Percentiles rank a stretch among this genome's conserved stretches.
These are phyloP conservation scores for Moniliella sp. DNA, from an alignment of 1,284 basidiomycete species.

Conservation along the genomic window DNA sequence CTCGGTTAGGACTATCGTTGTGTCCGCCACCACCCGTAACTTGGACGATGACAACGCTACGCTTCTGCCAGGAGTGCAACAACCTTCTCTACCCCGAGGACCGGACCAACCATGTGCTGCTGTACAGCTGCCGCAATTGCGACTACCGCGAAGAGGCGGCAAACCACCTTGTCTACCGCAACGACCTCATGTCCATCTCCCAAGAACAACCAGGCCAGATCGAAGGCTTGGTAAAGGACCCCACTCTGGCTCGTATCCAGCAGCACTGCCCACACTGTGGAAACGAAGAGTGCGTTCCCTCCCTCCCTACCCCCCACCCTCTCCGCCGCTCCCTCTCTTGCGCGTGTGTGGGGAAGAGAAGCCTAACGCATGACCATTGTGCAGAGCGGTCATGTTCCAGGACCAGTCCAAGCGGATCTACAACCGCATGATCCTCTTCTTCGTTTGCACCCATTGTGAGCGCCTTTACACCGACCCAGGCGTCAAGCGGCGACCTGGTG, in stretches of 20 bases:
- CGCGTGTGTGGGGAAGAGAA: conserved; percentile 16
- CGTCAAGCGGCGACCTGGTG: no score
- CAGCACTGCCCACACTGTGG: conserved; percentile 8
- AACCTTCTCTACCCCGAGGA: no score
- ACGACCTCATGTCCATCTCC: conserved; percentile 76
- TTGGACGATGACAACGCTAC: no score
- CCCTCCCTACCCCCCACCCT: no score
- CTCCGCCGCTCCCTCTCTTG: no score
- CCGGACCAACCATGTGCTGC: conserved; percentile 59
- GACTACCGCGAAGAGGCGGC: conserved; percentile 62
- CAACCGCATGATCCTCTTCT: conserved; percentile 31
- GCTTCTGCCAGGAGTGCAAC: no score
- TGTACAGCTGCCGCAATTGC: conserved; percentile 84
- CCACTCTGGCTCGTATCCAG: conserved; percentile 44
- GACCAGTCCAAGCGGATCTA: conserved; percentile 28
- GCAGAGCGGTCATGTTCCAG: conserved; percentile 28
- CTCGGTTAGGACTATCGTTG: no score
- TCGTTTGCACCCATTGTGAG: conserved; percentile 27
- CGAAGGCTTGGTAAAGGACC: conserved; percentile 66
- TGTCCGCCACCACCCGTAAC: no score
- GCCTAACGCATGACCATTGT: no score
- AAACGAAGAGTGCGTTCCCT: neutral
- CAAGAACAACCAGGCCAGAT: conserved; percentile 82
- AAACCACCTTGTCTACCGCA: conserved; percentile 72
- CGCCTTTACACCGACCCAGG: no score